These are phyloP conservation scores for Syzygium aromaticum DNA, from an alignment of 345 rosid species.

Conservation along the genomic window DNA sequence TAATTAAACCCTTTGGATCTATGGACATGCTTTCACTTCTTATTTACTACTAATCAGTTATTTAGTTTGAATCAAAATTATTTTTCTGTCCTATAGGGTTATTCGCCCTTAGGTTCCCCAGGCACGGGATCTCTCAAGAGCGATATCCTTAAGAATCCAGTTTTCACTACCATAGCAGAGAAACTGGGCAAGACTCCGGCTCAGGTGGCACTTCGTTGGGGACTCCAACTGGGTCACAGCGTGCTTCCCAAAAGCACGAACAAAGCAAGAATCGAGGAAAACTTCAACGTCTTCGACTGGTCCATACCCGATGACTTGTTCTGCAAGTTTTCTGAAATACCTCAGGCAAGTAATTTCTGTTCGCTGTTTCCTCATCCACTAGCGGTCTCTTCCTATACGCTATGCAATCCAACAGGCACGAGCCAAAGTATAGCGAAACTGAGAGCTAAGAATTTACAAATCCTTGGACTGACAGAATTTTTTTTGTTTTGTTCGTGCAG, in stretches of 20 bases:
- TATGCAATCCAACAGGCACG: background rate
- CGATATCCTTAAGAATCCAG: constrained; percentile 54
- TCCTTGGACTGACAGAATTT: background rate
- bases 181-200: constrained; percentile 77
- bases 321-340: constrained; percentile 56
- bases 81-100: constrained; percentile 40
- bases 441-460: background rate
- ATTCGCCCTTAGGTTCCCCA: constrained; percentile 85
- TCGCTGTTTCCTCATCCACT: background rate
- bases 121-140: constrained; percentile 55
- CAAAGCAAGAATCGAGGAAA: constrained; percentile 63
- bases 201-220: constrained; percentile 86
- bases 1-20: background rate
- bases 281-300: constrained; percentile 65
- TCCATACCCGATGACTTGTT: constrained; percentile 67
- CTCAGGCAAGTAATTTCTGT: constrained; percentile 29
- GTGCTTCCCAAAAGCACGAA: constrained; percentile 84
- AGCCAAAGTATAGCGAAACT: background rate
- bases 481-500: constrained; percentile 23
- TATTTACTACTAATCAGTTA: background rate
- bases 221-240: constrained; percentile 78
- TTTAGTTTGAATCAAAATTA: background rate
- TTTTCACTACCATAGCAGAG: constrained; percentile 43
- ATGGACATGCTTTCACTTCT: background rate
- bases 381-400: background rate